Evolutionary conservation across 2,329 filamentous ascomycete species (phyloP), one percentile per base, ranked within the genome.

Genomic region (Orbilia ellipsospora): DNA sequence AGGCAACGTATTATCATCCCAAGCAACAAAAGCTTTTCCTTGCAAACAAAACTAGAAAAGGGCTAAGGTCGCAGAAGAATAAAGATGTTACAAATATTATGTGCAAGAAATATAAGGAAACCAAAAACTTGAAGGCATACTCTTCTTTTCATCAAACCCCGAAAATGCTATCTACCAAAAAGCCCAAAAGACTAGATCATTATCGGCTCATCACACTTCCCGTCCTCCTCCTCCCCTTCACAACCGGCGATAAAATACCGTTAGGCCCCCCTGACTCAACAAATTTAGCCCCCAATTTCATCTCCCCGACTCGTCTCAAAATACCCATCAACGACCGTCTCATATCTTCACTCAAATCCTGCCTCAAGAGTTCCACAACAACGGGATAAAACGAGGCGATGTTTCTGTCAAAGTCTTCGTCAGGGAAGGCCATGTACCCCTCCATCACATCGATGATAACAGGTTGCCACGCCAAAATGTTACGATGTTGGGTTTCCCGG

Each of bases 371-470:
- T 63, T 96, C 93, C 0, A 98, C 89, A 2, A 90, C 88, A 15
- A 97, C 85, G 1, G 94, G 93, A 80, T 97, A 97, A 82, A 99
- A 98, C 2, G 89, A 89, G 54, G 88, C 85, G 6, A 97, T 87
- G 79, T 98, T 90, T 70, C 90, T 89, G 64, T 88, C 88, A 80
- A 99, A 99, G 51, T 92, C 92, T 23, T 89, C 87, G 16, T 88
- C 86, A 0, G 93, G 92, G 84, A 98, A 97, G 5, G 89, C 90
- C 0, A 90, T 90, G 82, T 94, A 98, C 0, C 95, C 95, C 80
- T 99, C 94, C 8, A 99, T 86, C 7, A 99, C 95, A 81, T 97
- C 95, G 16, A 99, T 93, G 1, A 99, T 95, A 0, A 99, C 95
- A 0, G 95, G 95, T 16, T 95, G 87, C 95, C 95, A 99, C 0